Evolutionary conservation across 2,329 filamentous ascomycete genomes (phyloP).

Genomic region (Dactylellina sp.): DNA sequence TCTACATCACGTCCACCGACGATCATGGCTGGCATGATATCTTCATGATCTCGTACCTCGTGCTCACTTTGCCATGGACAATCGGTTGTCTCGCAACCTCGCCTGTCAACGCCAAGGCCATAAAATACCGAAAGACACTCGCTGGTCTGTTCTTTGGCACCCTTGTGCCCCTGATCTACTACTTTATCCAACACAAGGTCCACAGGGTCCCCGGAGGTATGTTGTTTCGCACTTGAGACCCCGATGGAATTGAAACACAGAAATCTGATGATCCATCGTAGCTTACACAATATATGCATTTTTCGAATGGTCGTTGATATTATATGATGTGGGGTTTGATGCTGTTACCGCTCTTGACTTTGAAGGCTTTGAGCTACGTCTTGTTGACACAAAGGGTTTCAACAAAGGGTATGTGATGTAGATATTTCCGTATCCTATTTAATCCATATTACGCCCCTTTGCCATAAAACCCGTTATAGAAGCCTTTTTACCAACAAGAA

Average conservation of each 20-base stretch:
- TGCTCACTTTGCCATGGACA: constrained; percentile 95
- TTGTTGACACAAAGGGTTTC: constrained; percentile 87
- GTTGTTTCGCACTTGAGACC: constrained; percentile 60
- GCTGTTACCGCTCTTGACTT: constrained; percentile 95
- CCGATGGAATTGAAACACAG: neutral
- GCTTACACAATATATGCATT: constrained; percentile 98
- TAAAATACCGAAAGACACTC: constrained; percentile 89
- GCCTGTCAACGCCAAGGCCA: constrained; percentile 81
- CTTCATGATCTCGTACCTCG: constrained; percentile 98
- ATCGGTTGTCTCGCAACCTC: constrained; percentile 88
- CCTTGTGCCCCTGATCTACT: constrained; percentile 90
- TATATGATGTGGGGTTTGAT: constrained; percentile 96
- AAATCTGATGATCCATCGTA: constrained; percentile 63
- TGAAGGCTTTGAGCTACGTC: constrained; percentile 83
- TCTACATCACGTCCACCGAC: constrained; percentile 97
- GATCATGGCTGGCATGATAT: constrained; percentile 99
- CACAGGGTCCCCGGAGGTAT: constrained; percentile 91
- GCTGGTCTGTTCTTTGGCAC: constrained; percentile 89
- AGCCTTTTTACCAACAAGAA: constrained; percentile 53
- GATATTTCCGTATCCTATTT: constrained; percentile 66
- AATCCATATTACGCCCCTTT: constrained; percentile 50
- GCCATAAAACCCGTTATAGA: constrained; percentile 35
- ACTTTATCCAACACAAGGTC: constrained; percentile 98
- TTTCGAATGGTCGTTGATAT: constrained; percentile 94
- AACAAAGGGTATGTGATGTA: constrained; percentile 99